Conservation (phyloP, 2,329 filamentous ascomycete species). For the Aspergillus calidoustus region DNA sequence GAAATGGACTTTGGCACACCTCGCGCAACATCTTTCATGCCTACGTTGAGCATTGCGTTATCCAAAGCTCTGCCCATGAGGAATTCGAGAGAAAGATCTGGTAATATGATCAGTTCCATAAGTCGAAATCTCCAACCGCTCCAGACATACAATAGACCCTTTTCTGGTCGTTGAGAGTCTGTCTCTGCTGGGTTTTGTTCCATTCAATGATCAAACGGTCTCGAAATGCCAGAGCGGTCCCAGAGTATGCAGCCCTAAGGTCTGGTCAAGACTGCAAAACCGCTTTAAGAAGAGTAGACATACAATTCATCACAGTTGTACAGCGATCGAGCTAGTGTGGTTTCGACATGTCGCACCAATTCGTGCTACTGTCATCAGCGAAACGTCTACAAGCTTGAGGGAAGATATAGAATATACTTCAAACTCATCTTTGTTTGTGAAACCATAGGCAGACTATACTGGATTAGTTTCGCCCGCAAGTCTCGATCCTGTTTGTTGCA, state of each 20-base stretch:
- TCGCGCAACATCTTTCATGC: constrained; percentile 81
- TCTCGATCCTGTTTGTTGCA: not conserved
- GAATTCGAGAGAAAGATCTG: constrained; percentile 92
- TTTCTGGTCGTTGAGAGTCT: constrained; percentile 89
- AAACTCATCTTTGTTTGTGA: constrained; percentile 81
- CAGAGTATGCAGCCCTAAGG: constrained; percentile 78
- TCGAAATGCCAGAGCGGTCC: constrained; percentile 87
- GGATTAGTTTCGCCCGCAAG: constrained; percentile 16
- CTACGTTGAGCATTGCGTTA: constrained; percentile 98
- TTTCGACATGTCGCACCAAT: constrained; percentile 92
- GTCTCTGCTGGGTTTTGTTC: constrained; percentile 97
- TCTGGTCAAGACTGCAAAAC: constrained; percentile 4
- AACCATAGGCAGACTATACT: constrained; percentile 65
- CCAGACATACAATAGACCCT: constrained; percentile 78
- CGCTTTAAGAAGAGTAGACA: constrained; percentile 24
- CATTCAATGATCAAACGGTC: constrained; percentile 92
- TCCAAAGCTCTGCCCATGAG: constrained; percentile 95
- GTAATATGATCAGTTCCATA: not conserved
- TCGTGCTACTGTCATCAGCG: constrained; percentile 58
- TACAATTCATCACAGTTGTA: constrained; percentile 94
- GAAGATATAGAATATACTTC: constrained; percentile 48
- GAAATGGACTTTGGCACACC: constrained; percentile 56
- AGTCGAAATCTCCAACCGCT: not conserved
- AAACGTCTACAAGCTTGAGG: not conserved
- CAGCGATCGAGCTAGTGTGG: constrained; percentile 89